phyloP scores from a whole-genome alignment of 2,329 filamentous ascomycete species.

The Monilinia aucupariae region DNA sequence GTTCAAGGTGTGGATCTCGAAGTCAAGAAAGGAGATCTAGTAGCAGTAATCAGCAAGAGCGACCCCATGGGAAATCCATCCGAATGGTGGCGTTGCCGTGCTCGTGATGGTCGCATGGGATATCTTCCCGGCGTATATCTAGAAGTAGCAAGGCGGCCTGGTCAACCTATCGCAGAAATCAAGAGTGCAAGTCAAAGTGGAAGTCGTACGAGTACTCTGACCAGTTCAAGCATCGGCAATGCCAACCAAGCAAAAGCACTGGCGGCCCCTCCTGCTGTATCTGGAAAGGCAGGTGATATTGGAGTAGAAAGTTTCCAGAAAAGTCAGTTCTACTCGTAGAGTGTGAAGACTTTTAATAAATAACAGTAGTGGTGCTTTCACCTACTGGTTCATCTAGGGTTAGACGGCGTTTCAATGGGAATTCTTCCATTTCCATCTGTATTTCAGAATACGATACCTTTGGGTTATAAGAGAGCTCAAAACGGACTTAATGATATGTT shows the following conservation, averaged over 20 bases:
- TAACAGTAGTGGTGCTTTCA: background rate
- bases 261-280: constrained; percentile 43
- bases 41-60: constrained; percentile 86
- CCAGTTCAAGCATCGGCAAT: constrained; percentile 28
- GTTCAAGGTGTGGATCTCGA: constrained; percentile 76
- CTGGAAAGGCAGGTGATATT: constrained; percentile 59
- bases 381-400: background rate
- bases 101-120: constrained; percentile 81
- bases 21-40: constrained; percentile 90
- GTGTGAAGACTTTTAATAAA: background rate
- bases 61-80: constrained; percentile 88
- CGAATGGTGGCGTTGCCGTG: constrained; percentile 96
- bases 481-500: constrained; percentile 1
- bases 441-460: background rate
- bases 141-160: constrained; percentile 60
- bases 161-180: constrained; percentile 36
- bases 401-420: background rate
- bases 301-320: constrained; percentile 66
- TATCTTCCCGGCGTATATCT: constrained; percentile 91
- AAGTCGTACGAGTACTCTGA: constrained; percentile 36
- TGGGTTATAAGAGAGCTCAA: background rate
- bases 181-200: constrained; percentile 43
- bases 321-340: constrained; percentile 60
- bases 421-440: background rate
- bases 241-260: constrained; percentile 19